A percentile compares a stretch with the other conserved stretches of the same genome.
Conservation (phyloP, 2,329 filamentous ascomycete species). For the Talaromyces sp. region DNA sequence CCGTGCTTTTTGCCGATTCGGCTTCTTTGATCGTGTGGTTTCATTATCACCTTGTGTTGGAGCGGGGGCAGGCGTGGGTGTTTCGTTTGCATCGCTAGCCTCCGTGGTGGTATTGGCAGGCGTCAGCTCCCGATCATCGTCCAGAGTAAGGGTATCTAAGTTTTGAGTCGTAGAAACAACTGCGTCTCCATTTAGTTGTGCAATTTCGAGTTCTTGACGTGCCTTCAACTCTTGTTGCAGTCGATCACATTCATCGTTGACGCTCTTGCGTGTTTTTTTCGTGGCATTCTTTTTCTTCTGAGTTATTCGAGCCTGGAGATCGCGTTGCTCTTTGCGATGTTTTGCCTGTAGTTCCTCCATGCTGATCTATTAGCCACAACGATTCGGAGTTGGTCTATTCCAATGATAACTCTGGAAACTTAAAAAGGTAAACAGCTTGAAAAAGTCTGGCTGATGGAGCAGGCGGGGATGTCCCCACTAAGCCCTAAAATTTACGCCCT, state of each 20-base stretch:
- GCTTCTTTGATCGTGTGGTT: slow-evolving; percentile 58
- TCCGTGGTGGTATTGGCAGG: neutral
- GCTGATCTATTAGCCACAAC: neutral
- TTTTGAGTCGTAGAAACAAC: slow-evolving; percentile 24
- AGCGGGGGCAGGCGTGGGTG: slow-evolving; percentile 4
- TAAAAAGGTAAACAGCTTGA: neutral
- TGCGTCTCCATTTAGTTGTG: slow-evolving; percentile 41
- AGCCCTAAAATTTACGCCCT: slow-evolving; percentile 30
- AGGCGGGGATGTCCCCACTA: slow-evolving; percentile 27
- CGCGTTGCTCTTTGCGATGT: slow-evolving; percentile 84
- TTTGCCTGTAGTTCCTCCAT: slow-evolving; percentile 75
- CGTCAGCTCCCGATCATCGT: slow-evolving; percentile 22
- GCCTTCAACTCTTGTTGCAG: slow-evolving; percentile 57
- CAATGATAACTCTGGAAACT: too few species aligned
- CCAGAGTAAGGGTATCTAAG: slow-evolving; percentile 34
- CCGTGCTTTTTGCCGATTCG: slow-evolving; percentile 86
- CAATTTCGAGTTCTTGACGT: slow-evolving; percentile 52
- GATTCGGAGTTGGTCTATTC: neutral
- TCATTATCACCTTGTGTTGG: neutral
- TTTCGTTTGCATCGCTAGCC: neutral
- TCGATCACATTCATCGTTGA: slow-evolving; percentile 63
- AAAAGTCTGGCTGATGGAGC: slow-evolving; percentile 1
- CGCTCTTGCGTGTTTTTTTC: slow-evolving; percentile 70
- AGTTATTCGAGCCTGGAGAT: slow-evolving; percentile 79
- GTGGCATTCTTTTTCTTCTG: slow-evolving; percentile 96